A percentile compares a stretch with the other conserved stretches of the same genome.
These are phyloP conservation scores for Pleurotus tuoliensis DNA, from an alignment of 768 basidiomycete genomes.

Conservation along the genomic window DNA sequence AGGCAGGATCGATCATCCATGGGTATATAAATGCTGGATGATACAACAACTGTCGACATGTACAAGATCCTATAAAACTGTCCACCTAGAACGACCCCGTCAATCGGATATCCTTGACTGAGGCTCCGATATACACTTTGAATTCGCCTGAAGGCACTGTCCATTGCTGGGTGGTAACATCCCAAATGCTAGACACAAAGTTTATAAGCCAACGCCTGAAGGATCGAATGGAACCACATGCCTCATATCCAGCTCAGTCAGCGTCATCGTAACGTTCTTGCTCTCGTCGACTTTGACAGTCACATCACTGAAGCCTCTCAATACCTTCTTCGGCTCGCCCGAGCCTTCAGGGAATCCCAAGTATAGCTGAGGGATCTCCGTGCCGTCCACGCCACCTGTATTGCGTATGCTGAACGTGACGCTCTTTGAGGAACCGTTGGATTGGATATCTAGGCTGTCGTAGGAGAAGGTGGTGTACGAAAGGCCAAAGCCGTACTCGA, in stretches of 20 bases:
- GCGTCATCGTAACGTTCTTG: constrained; percentile 43
- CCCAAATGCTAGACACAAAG: constrained; percentile 40
- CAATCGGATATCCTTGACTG: constrained; percentile 42
- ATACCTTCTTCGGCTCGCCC: constrained; percentile 66
- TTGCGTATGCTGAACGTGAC: constrained; percentile 67
- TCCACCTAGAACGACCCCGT: constrained; percentile 24
- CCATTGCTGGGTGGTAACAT: constrained; percentile 47
- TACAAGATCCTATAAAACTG: not conserved
- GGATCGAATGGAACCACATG: constrained; percentile 14
- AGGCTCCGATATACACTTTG: constrained; percentile 48
- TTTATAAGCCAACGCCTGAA: not conserved
- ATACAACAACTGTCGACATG: no score
- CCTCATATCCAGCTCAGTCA: constrained; percentile 46
- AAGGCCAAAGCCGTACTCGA: constrained; percentile 87
- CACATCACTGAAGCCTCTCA: constrained; percentile 67
- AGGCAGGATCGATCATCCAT: no score
- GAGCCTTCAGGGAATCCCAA: constrained; percentile 59
- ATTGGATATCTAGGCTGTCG: constrained; percentile 45
- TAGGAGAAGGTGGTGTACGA: constrained; percentile 84
- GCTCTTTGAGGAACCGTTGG: constrained; percentile 34
- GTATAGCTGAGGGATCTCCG: constrained; percentile 75
- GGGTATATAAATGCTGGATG: no score
- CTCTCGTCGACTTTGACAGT: constrained; percentile 44
- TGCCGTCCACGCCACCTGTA: constrained; percentile 52
- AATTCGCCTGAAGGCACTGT: constrained; percentile 47